A percentile compares a stretch with the other conserved stretches of the same genome.
phyloP scores from a whole-genome alignment of 1,284 basidiomycete species.

The Ganoderma sinense region DNA sequence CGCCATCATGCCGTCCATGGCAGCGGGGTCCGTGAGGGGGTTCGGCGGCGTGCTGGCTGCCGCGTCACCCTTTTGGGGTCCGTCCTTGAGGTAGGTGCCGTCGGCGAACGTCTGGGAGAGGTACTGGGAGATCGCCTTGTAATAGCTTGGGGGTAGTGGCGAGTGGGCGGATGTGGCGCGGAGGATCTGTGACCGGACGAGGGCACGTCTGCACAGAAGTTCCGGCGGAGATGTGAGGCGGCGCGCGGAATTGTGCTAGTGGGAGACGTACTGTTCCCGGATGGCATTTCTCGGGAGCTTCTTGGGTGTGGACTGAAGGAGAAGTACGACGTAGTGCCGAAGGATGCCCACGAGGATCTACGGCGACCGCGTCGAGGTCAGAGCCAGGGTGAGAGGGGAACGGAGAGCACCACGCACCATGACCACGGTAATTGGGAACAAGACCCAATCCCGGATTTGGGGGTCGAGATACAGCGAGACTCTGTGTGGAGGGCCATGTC shows the following conservation, averaged over 20 bases:
- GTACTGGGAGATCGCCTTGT: constrained; percentile 78
- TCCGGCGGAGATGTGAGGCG: constrained; percentile 10
- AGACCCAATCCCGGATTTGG: constrained; percentile 93
- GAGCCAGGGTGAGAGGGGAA: background rate
- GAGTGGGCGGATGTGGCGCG: constrained; percentile 83
- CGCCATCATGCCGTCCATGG: constrained; percentile 99
- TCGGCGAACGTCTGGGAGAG: constrained; percentile 76
- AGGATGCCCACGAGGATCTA: constrained; percentile 95
- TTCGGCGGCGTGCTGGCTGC: constrained; percentile 65
- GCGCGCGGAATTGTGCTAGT: constrained; percentile 7
- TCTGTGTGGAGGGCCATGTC: constrained; percentile 43
- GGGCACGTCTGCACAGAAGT: constrained; percentile 71
- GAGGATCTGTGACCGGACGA: constrained; percentile 85
- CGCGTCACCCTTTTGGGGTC: constrained; percentile 71
- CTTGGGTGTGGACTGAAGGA: constrained; percentile 89
- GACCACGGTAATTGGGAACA: constrained; percentile 97
- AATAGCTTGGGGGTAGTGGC: constrained; percentile 79
- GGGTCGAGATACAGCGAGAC: constrained; percentile 89
- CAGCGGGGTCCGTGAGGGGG: constrained; percentile 85
- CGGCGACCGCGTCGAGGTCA: background rate
- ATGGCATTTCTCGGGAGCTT: constrained; percentile 80
- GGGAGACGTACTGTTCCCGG: constrained; percentile 87
- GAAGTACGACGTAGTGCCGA: constrained; percentile 90
- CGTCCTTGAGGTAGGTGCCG: constrained; percentile 88
- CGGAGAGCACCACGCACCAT: constrained; percentile 68